Percentiles rank a stretch among this genome's conserved stretches.
Evolutionary conservation across 139 green algal genomes (phyloP).

Genomic region (Coelastrella sp.): DNA sequence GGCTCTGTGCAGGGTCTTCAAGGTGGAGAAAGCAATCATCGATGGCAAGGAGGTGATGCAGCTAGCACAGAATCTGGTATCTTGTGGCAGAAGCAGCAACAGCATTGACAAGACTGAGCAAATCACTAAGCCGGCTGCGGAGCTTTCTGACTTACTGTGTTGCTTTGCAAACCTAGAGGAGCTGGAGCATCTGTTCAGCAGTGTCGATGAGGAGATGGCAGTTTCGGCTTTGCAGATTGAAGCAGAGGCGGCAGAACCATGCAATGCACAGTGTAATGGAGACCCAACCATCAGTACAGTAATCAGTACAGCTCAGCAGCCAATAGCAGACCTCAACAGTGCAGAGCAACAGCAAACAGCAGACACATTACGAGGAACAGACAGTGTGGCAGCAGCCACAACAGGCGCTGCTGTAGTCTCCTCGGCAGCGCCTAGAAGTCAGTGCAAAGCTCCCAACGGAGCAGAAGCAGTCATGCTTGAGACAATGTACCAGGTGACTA

Average conservation of each 20-base stretch:
- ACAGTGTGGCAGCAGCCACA: too few relatives aligned
- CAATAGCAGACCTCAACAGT: too few relatives aligned
- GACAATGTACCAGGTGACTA: too few relatives aligned
- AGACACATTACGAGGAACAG: too few relatives aligned
- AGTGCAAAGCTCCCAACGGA: too few relatives aligned
- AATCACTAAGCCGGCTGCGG: not conserved
- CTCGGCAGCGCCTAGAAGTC: too few relatives aligned
- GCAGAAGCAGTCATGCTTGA: too few relatives aligned
- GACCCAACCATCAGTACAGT: not conserved
- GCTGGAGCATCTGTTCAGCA: not conserved
- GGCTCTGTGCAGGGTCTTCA: constrained; percentile 24
- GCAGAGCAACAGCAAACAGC: too few relatives aligned
- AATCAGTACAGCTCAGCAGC: not conserved
- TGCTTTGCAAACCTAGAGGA: constrained; percentile 32
- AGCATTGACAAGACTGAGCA: not conserved
- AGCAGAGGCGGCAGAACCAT: not conserved
- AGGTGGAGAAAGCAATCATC: not conserved
- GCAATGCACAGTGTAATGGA: not conserved
- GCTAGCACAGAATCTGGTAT: not conserved
- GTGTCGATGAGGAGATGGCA: constrained; percentile 1
- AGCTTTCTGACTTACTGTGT: constrained; percentile 4
- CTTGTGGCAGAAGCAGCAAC: not conserved
- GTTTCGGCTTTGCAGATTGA: not conserved
- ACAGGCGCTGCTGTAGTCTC: too few relatives aligned
- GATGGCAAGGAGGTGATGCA: constrained; percentile 25